Percentiles rank a stretch among this genome's conserved stretches.
These are phyloP conservation scores for Chlamydomonas urium DNA, from an alignment of 139 green algal genomes.

Conservation along the genomic window DNA sequence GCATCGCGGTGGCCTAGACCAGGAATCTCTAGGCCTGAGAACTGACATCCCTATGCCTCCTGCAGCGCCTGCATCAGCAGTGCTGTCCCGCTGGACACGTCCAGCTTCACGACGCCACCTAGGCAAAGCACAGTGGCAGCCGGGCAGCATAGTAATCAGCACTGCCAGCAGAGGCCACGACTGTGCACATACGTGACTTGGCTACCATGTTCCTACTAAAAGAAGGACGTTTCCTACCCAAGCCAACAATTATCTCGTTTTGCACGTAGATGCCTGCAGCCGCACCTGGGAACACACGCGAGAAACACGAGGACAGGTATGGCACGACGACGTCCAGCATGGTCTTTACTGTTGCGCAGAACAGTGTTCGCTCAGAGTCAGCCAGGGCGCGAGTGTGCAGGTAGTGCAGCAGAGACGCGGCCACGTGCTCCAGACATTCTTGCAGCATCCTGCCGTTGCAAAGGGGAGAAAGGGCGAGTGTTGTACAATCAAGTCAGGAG, in stretches of 20 bases:
- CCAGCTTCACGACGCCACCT: conserved; percentile 18
- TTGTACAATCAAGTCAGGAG: neutral
- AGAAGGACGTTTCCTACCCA: neutral
- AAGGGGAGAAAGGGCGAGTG: neutral
- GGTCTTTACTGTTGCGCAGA: conserved; percentile 22
- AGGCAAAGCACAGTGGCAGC: neutral
- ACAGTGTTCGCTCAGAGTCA: conserved; percentile 42
- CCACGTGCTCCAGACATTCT: conserved; percentile 28
- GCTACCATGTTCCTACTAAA: neutral
- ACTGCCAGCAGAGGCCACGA: neutral
- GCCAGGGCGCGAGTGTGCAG: conserved; percentile 40
- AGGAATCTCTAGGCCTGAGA: no score
- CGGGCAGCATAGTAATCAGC: neutral
- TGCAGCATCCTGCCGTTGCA: conserved; percentile 32
- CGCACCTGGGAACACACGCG: conserved; percentile 48
- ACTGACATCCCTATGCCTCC: no score
- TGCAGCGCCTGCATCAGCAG: conserved; percentile 24
- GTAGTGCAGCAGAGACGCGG: conserved; percentile 57
- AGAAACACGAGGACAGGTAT: conserved; percentile 55
- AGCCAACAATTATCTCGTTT: neutral
- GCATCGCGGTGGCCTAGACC: no score
- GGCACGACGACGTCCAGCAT: conserved; percentile 51
- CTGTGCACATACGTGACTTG: neutral
- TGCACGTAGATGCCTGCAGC: neutral
- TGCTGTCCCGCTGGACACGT: neutral